phyloP scores from a whole-genome alignment of 805 yeast genomes.

The Ogataea sp. region DNA sequence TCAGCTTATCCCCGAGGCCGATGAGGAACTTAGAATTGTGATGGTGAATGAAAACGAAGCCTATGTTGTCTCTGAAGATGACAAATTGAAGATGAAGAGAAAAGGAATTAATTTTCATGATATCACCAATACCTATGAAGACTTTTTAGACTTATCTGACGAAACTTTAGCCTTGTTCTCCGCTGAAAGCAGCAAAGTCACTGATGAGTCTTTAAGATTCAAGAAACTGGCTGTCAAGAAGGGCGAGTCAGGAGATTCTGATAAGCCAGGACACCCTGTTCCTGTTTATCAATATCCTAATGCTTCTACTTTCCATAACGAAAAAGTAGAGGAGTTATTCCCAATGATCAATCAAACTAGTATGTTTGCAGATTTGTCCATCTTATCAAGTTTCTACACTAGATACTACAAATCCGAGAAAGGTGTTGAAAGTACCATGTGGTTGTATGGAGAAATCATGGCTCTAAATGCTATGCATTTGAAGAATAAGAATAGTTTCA shows the following conservation, averaged over 20 bases:
- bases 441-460: constrained; percentile 49
- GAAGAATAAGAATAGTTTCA: constrained; percentile 13
- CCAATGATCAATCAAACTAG: constrained; percentile 35
- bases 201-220: neutral
- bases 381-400: constrained; percentile 62
- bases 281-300: constrained; percentile 47
- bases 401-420: constrained; percentile 66
- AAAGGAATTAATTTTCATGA: constrained; percentile 32
- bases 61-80: constrained; percentile 23
- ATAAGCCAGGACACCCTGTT: constrained; percentile 8
- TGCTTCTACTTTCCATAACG: constrained; percentile 21
- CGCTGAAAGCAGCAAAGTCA: too few species aligned
- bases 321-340: constrained; percentile 32
- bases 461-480: constrained; percentile 18
- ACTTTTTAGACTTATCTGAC: neutral
- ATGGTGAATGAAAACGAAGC: constrained; percentile 1
- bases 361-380: constrained; percentile 47
- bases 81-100: constrained; percentile 26
- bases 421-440: constrained; percentile 65
- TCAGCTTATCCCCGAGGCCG: too few species aligned
- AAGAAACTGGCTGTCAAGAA: neutral
- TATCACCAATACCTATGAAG: constrained; percentile 20
- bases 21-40: neutral
- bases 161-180: too few species aligned
- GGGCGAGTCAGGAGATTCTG: neutral